A percentile compares a stretch with the other conserved stretches of the same genome.
Conservation (phyloP, 768 basidiomycete species). For the Boletus pseudopeckii region DNA sequence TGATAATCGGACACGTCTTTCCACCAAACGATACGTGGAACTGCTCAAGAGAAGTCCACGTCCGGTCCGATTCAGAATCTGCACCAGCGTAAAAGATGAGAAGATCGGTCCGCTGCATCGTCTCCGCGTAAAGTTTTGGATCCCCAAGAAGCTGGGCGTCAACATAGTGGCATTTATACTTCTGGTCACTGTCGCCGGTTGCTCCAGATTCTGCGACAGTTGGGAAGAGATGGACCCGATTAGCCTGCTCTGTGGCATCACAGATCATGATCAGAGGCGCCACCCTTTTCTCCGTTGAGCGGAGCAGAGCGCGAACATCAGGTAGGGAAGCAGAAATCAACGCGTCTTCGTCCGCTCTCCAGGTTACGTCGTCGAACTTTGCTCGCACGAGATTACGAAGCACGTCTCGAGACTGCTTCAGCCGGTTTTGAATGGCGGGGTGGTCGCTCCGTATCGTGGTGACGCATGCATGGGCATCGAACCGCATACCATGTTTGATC, state of each 20-base stretch:
- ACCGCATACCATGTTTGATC: constrained; percentile 32
- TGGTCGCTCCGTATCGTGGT: constrained; percentile 32
- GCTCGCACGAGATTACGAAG: constrained; percentile 20
- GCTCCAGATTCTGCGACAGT: neutral
- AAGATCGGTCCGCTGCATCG: constrained; percentile 17
- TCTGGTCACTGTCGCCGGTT: neutral
- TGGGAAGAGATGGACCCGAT: constrained; percentile 3
- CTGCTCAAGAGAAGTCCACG: constrained; percentile 14
- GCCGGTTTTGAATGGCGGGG: constrained; percentile 21
- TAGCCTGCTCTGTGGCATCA: constrained; percentile 8
- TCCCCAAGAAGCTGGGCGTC: neutral
- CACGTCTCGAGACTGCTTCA: constrained; percentile 16
- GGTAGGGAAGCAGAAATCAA: constrained; percentile 18
- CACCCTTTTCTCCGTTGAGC: constrained; percentile 8
- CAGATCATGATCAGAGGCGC: constrained; percentile 16
- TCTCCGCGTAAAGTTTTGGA: neutral
- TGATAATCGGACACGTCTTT: constrained; percentile 18
- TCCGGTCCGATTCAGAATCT: constrained; percentile 4
- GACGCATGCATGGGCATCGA: constrained; percentile 40
- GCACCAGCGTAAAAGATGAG: constrained; percentile 20
- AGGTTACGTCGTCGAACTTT: constrained; percentile 12
- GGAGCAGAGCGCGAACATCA: constrained; percentile 19
- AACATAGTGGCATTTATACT: constrained; percentile 15
- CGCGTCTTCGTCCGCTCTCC: constrained; percentile 20
- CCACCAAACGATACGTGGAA: constrained; percentile 20